Conservation (phyloP, 805 yeast species). For the Henningerozyma blattae region DNA sequence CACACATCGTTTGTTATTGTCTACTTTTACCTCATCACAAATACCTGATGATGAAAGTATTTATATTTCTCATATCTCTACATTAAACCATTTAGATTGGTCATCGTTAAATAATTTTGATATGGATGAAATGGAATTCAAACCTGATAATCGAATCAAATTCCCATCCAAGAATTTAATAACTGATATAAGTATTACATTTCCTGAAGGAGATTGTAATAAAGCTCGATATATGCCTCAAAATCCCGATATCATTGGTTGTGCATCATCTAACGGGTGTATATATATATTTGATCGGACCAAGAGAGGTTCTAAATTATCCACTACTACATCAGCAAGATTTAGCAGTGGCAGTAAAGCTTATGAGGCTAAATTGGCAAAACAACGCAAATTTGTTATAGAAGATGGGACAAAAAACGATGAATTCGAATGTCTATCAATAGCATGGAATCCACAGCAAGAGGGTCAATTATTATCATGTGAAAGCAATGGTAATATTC, state of each 20-base stretch:
- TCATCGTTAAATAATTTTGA: slow-evolving; percentile 26
- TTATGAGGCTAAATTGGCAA: slow-evolving; percentile 11
- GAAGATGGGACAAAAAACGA: slow-evolving; percentile 37
- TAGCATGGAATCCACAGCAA: slow-evolving; percentile 58
- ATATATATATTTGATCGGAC: slow-evolving; percentile 70
- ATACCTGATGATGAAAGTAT: slow-evolving; percentile 24
- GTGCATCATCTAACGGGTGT: slow-evolving; percentile 55
- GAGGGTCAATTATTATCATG: slow-evolving; percentile 54
- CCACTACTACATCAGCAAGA: slow-evolving; percentile 6
- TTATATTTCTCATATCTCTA: slow-evolving; percentile 19
- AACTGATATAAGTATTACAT: slow-evolving; percentile 17
- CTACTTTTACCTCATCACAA: slow-evolving; percentile 25
- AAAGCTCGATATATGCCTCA: slow-evolving; percentile 68
- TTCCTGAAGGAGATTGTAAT: slow-evolving; percentile 48
- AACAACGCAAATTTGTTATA: slow-evolving; percentile 5
- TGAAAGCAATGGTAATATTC: slow-evolving; percentile 50
- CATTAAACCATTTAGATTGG: slow-evolving; percentile 21
- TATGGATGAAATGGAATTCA: slow-evolving; percentile 27
- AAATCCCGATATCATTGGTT: slow-evolving; percentile 72
- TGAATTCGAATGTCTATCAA: slow-evolving; percentile 32
- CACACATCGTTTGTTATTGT: slow-evolving; percentile 19
- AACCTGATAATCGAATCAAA: slow-evolving; percentile 19
- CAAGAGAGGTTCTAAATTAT: slow-evolving; percentile 46
- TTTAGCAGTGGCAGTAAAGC: slow-evolving; percentile 4
- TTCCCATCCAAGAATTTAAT: slow-evolving; percentile 18